A percentile compares a stretch with the other conserved stretches of the same genome.
These are phyloP conservation scores for Marsdenia floribunda DNA, from an alignment of 257 asterid species.

Conservation along the genomic window DNA sequence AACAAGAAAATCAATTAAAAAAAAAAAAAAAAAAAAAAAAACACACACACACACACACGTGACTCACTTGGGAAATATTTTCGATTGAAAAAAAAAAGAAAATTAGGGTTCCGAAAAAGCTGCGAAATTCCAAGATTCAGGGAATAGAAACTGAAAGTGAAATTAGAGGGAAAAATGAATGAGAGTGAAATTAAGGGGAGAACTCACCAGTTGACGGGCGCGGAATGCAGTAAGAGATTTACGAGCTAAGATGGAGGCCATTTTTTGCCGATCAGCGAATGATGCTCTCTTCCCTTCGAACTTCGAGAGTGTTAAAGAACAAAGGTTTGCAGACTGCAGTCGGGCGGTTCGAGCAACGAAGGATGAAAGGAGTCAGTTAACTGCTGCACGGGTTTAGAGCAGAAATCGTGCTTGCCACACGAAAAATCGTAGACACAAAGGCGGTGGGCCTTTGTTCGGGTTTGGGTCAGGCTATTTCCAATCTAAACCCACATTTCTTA, in stretches of 20 bases:
- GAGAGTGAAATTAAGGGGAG: not conserved
- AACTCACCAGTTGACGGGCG: constrained; percentile 66
- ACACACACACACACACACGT: not conserved
- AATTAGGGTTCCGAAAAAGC: not conserved
- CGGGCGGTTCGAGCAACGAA: not conserved
- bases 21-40: no score
- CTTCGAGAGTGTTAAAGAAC: not conserved
- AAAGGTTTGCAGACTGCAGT: not conserved
- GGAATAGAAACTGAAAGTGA: constrained; percentile 1
- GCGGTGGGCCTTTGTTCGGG: not conserved
- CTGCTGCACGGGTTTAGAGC: not conserved
- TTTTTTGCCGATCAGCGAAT: constrained; percentile 15
- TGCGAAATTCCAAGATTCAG: not conserved
- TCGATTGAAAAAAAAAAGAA: no score
- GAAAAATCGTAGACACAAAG: not conserved
- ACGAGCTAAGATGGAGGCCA: constrained; percentile 77
- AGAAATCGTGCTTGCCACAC: not conserved
- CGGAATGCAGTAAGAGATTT: constrained; percentile 62
- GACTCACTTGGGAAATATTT: not conserved
- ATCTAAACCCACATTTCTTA: not conserved
- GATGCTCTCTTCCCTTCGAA: not conserved
- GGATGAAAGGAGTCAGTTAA: not conserved
- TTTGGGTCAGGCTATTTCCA: not conserved
- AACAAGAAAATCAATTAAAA: not conserved
- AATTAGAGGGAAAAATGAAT: not conserved